phyloP scores from a whole-genome alignment of 2,329 filamentous ascomycete species.

The Lasiodiplodia gonubiensis region DNA sequence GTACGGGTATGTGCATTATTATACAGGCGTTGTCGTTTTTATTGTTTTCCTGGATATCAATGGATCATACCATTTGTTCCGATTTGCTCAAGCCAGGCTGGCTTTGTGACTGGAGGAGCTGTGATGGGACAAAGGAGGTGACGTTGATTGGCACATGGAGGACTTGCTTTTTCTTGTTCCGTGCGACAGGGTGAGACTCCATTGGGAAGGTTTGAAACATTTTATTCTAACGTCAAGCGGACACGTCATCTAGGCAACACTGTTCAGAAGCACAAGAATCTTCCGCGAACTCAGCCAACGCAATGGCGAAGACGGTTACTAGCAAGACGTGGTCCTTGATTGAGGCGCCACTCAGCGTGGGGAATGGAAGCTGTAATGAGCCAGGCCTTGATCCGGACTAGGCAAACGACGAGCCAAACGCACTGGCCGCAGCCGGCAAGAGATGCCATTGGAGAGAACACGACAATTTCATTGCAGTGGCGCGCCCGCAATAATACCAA shows the following conservation, averaged over 20 bases:
- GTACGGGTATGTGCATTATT: constrained; percentile 6
- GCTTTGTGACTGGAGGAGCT: background rate
- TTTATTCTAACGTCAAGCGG: constrained; percentile 18
- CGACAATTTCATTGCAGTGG: background rate
- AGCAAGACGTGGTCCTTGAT: background rate
- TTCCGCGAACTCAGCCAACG: background rate
- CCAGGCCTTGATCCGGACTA: background rate
- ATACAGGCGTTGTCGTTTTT: constrained; percentile 5
- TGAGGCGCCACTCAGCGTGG: background rate
- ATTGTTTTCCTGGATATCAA: background rate
- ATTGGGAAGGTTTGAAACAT: constrained; percentile 12
- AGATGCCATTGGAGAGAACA: background rate
- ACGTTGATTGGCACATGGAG: background rate
- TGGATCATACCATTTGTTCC: background rate
- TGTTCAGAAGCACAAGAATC: background rate
- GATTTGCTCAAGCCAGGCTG: background rate
- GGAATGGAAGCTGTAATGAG: background rate
- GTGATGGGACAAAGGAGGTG: background rate
- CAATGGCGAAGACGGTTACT: background rate
- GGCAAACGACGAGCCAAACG: background rate
- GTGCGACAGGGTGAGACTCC: constrained; percentile 4
- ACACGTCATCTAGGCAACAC: background rate
- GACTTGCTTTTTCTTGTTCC: background rate
- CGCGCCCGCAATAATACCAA: background rate
- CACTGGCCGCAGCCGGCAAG: background rate